Percentiles rank a stretch among this genome's conserved stretches.
Evolutionary conservation across 2,329 filamentous ascomycete genomes (phyloP).

Genomic region (Trichothecium roseum): DNA sequence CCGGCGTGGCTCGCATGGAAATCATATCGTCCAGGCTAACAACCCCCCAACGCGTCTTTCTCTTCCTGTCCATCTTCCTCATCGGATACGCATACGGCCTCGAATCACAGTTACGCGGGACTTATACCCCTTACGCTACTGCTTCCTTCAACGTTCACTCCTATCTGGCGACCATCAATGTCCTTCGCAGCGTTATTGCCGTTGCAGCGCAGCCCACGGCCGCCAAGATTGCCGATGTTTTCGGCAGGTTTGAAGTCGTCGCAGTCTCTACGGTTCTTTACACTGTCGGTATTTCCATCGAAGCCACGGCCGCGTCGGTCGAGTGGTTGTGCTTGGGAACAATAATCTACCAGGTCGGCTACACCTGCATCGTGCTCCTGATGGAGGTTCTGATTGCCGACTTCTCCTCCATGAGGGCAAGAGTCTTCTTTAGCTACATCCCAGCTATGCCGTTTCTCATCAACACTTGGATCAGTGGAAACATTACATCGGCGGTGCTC

Average conservation of each 20-base stretch:
- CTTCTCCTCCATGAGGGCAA: slow-evolving; percentile 46
- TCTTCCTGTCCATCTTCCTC: slow-evolving; percentile 48
- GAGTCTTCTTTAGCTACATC: slow-evolving; percentile 53
- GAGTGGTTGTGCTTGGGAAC: slow-evolving; percentile 41
- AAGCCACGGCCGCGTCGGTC: slow-evolving; percentile 37
- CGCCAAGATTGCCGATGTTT: slow-evolving; percentile 52
- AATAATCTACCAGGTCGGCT: slow-evolving; percentile 48
- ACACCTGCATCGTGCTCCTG: slow-evolving; percentile 44
- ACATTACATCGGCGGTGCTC: slow-evolving; percentile 41
- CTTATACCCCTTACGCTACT: slow-evolving; percentile 46
- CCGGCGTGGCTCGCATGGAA: slow-evolving; percentile 42
- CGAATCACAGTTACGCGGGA: slow-evolving; percentile 38
- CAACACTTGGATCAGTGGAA: slow-evolving; percentile 55
- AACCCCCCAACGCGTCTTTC: slow-evolving; percentile 31
- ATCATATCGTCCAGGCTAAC: slow-evolving; percentile 36
- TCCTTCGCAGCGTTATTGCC: slow-evolving; percentile 47
- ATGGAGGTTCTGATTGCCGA: slow-evolving; percentile 53
- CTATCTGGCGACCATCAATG: slow-evolving; percentile 46
- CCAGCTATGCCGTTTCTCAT: slow-evolving; percentile 47
- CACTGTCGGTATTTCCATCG: slow-evolving; percentile 40
- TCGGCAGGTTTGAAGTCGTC: slow-evolving; percentile 50
- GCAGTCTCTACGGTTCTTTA: slow-evolving; percentile 46
- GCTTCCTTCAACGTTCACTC: slow-evolving; percentile 41
- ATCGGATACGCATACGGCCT: slow-evolving; percentile 51
- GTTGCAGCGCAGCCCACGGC: slow-evolving; percentile 48